Evolutionary conservation across 2,329 filamentous ascomycete species (phyloP).

Genomic region (Botrytis deweyae): DNA sequence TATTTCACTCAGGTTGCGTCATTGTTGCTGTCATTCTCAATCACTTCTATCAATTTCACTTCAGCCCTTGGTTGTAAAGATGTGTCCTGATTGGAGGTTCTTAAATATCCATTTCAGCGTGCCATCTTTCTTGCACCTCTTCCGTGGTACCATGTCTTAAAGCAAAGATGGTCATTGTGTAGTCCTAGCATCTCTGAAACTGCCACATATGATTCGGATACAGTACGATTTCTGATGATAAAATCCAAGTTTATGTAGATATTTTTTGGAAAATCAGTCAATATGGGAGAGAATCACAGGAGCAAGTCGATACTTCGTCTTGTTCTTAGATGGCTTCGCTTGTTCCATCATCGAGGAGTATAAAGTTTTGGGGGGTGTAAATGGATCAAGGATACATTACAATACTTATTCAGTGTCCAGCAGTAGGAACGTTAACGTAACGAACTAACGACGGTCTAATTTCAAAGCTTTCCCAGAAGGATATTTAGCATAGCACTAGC

Average conservation of each 20-base stretch:
- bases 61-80: neutral
- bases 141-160: neutral
- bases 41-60: neutral
- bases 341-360: neutral
- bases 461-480: neutral
- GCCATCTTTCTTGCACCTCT: neutral
- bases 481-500: neutral
- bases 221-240: neutral
- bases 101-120: neutral
- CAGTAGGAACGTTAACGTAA: fast-evolving
- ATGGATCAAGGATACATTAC: neutral
- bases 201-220: neutral
- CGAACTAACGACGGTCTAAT: too few relatives aligned
- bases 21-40: neutral
- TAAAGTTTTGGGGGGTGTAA: neutral
- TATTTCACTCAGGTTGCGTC: too few relatives aligned
- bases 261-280: neutral
- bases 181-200: neutral
- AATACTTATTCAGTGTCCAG: neutral
- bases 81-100: fast-evolving
- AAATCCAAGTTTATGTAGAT: neutral
- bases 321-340: neutral
- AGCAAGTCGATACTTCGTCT: neutral
- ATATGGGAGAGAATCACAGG: neutral
- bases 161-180: neutral